Base-by-base conservation (phyloP, 2,329 filamentous ascomycete species). In the Verticillium klebahnii region DNA sequence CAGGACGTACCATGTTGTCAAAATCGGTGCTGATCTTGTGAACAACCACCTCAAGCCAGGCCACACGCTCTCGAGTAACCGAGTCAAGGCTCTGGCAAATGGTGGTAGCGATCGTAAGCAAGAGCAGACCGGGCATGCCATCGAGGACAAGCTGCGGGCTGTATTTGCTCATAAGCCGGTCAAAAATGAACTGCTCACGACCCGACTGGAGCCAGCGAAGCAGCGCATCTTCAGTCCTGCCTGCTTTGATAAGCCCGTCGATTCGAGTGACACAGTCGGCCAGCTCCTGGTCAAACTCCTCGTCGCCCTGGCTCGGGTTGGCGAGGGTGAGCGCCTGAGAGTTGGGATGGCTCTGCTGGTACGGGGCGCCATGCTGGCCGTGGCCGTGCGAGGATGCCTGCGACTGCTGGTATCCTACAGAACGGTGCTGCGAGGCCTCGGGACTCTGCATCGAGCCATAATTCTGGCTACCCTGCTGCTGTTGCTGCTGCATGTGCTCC, bases 171-270 rank as follows among this genome's bases (percentile, higher is more conserved):
- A 86, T 77, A 58, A 82, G 82, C 65, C 80, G 77, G 36, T 82
- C 79, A 72, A 89, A 90, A 59, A 90, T 82, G 63, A 87, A 84
- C 62, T 87, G 81, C 70, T 87, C 83, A 37, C 84, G 81, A 17
- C 81, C 82, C 66, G 82, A 83, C 73, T 90, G 87, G 61, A 90
- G 82, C 87, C 87, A 90, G 63, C 84, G 83, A 61, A 89, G 81
- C 71, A 88, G 81, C 52, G 85, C 88, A 60, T 85, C 82, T 69
- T 90, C 87, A 61, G 83, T 82, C 39, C 84, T 82, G 25, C 84
- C 85, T 34, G 83, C 80, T 39, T 82, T 79, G 75, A 95, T 86
- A 54, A 87, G 76, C 57, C 79, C 75, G 58, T 87, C 85, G 62
- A 94, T 87, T 29, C 80, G 77, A 19, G 84, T 80, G 25, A 89